Evolutionary conservation across 768 basidiomycete species (phyloP).

Genomic region (Pulveroboletus sp.): DNA sequence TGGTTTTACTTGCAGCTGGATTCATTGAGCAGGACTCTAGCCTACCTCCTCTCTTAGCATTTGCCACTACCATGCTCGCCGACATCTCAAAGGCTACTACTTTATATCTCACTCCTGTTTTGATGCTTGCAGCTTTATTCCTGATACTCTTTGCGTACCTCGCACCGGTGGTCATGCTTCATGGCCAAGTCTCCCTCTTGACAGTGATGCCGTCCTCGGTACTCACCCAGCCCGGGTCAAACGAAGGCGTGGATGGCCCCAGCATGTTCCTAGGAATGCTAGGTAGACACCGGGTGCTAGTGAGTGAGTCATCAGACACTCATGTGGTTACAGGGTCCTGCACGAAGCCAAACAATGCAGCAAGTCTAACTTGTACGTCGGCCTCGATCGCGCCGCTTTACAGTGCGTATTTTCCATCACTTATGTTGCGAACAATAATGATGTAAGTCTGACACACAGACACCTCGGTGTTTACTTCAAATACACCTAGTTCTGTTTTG

Average conservation of each 20-base stretch:
- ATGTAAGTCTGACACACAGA: slow-evolving; percentile 38
- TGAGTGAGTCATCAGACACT: not conserved
- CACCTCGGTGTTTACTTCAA: slow-evolving; percentile 56
- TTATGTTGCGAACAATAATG: not conserved
- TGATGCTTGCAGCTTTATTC: slow-evolving; percentile 63
- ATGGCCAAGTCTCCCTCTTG: slow-evolving; percentile 61
- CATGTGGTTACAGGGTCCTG: slow-evolving; percentile 58
- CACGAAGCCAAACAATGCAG: slow-evolving; percentile 46
- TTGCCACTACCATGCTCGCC: slow-evolving; percentile 52
- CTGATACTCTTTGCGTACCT: slow-evolving; percentile 66
- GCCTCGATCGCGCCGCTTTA: slow-evolving; percentile 58
- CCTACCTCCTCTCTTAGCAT: too few relatives aligned
- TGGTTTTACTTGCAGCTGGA: slow-evolving; percentile 18
- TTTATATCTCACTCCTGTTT: slow-evolving; percentile 64
- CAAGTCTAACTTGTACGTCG: slow-evolving; percentile 51
- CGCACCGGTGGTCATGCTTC: slow-evolving; percentile 61
- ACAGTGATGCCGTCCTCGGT: slow-evolving; percentile 56
- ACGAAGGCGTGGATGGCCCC: slow-evolving; percentile 56
- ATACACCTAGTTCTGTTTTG: slow-evolving; percentile 53
- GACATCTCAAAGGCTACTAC: slow-evolving; percentile 66
- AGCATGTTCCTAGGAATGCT: slow-evolving; percentile 64
- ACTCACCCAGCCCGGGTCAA: slow-evolving; percentile 35
- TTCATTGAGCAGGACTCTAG: slow-evolving; percentile 23
- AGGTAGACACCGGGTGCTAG: slow-evolving; percentile 42
- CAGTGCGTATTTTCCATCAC: slow-evolving; percentile 39